A percentile compares a stretch with the other conserved stretches of the same genome.
These are phyloP conservation scores for Botrytis cinerea DNA, from an alignment of 2,329 filamentous ascomycete genomes.

Conservation along the genomic window DNA sequence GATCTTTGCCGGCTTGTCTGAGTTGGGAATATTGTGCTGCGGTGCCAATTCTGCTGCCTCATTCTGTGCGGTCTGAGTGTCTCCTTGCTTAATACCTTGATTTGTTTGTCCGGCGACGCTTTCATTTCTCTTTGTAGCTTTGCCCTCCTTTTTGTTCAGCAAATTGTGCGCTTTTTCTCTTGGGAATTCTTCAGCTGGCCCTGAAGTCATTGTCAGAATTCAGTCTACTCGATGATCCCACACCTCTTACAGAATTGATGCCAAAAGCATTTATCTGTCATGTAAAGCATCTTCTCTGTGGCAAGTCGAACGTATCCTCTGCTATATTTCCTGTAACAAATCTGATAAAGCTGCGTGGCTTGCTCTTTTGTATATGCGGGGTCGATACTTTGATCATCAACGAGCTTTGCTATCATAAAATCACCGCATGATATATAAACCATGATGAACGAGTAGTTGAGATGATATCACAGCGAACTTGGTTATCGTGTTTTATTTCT, in stretches of 20 bases:
- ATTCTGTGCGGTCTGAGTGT: not conserved
- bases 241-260: slow-evolving; percentile 6
- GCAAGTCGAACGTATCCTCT: not conserved
- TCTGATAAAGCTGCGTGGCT: not conserved
- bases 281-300: not conserved
- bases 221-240: not conserved
- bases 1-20: not conserved
- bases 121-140: not conserved
- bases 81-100: not conserved
- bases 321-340: slow-evolving; percentile 5
- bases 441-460: not conserved
- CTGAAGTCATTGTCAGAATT: slow-evolving; percentile 1
- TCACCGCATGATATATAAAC: slow-evolving; percentile 10
- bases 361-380: not conserved
- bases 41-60: not conserved
- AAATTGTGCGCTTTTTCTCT: not conserved
- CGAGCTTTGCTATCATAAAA: slow-evolving; percentile 3
- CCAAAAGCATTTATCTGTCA: slow-evolving; percentile 13
- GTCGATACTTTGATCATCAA: not conserved
- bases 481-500: not conserved
- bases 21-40: not conserved
- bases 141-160: not conserved
- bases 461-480: not conserved
- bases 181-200: slow-evolving; percentile 9
- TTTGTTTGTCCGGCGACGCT: too few species aligned